A percentile compares a stretch with the other conserved stretches of the same genome.
phyloP scores from a whole-genome alignment of 73 alveolate genomes.

The Tetrahymena thermophila region DNA sequence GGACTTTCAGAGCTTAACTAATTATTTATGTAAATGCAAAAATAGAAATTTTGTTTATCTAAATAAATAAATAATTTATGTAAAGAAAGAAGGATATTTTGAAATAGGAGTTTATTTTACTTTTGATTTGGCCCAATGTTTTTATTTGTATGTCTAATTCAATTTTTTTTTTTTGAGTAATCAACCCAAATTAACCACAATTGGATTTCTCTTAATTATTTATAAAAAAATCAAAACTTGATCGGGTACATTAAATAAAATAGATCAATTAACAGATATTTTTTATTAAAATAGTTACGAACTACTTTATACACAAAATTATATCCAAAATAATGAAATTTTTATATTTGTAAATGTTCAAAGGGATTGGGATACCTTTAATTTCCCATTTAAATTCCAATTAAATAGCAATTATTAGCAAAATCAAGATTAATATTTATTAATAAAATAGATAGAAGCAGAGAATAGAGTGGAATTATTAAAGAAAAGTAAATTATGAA shows the following conservation, averaged over 20 bases:
- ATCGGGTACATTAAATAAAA: background rate
- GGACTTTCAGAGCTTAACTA: background rate
- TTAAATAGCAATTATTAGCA: too few species aligned
- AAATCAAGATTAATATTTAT: too few species aligned
- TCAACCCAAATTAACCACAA: background rate
- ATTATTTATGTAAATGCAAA: too few species aligned
- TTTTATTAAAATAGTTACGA: background rate
- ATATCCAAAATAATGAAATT: background rate
- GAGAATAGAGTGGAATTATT: background rate
- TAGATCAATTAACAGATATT: background rate
- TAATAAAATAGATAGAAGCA: too few species aligned
- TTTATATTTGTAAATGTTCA: too few species aligned
- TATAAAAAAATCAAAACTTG: too few species aligned
- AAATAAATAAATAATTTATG: background rate
- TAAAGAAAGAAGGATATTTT: background rate
- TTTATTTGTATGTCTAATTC: too few species aligned
- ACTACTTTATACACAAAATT: background rate
- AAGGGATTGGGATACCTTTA: background rate
- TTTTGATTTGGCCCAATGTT: background rate
- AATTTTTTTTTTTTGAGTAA: background rate
- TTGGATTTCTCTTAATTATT: background rate
- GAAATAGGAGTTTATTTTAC: background rate
- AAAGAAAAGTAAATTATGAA: too few species aligned
- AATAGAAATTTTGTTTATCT: too few species aligned
- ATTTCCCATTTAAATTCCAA: background rate